Conservation (phyloP, 2,329 filamentous ascomycete genomes). For the Zalaria obscura region DNA sequence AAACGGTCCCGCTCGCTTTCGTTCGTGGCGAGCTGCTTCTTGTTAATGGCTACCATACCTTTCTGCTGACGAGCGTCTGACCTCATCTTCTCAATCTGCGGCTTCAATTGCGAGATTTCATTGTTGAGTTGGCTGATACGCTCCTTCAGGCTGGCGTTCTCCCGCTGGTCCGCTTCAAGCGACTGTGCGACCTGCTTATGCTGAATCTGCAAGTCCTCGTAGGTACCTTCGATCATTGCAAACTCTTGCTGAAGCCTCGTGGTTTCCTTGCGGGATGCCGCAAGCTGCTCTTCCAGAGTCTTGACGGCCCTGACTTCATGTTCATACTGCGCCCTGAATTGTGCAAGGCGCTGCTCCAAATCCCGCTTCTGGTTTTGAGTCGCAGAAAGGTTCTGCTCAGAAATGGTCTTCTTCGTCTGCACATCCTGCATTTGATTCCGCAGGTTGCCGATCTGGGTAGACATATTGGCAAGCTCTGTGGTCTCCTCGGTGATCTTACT, state of each 20-base stretch:
- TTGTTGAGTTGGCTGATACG: conserved; percentile 71
- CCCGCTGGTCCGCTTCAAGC: conserved; percentile 74
- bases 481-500: conserved; percentile 82
- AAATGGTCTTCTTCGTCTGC: conserved; percentile 62
- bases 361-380: conserved; percentile 79
- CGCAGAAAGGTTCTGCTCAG: conserved; percentile 71
- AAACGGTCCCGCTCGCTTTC: conserved; percentile 82
- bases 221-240: conserved; percentile 65
- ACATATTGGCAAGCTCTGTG: conserved; percentile 84
- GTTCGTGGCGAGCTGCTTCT: conserved; percentile 85
- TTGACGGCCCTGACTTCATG: conserved; percentile 83
- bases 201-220: conserved; percentile 69
- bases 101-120: conserved; percentile 72
- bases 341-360: conserved; percentile 75
- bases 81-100: conserved; percentile 83
- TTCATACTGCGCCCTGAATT: conserved; percentile 79
- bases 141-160: conserved; percentile 76
- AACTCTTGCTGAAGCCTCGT: conserved; percentile 74
- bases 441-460: conserved; percentile 83
- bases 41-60: conserved; percentile 93
- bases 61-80: conserved; percentile 90
- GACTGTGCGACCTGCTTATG: conserved; percentile 62
- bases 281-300: conserved; percentile 69
- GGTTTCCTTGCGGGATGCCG: conserved; percentile 61
- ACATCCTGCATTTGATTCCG: conserved; percentile 92